Evolutionary conservation across 371 early-diverging fungal species (phyloP), one percentile per base, ranked within the genome.

Genomic region (Apophysomyces variabilis): DNA sequence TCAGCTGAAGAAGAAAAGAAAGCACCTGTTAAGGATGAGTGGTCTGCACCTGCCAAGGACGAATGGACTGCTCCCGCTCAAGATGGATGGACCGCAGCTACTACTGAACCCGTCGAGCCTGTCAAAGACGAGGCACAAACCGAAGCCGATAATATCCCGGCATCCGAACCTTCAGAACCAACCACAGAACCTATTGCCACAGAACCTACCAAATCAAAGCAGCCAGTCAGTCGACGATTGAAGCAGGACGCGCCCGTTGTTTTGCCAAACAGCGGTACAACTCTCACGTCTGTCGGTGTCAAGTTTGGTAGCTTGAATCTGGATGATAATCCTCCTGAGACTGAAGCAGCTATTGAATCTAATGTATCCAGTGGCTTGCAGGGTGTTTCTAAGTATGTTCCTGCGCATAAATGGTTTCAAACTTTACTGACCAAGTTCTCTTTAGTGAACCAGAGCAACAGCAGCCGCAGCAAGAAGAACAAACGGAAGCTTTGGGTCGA

Each of bases 191-290:
- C 54, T 21, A 21, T 26, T 16, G 54, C 21, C 21, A 50, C 54
- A 9, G 54, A 50, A 50, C 37, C 68, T 44, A 39, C 65, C 38
- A 60, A 65, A 13, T 36, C 50, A 38, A 68, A 68, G 57, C 44
- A 65, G 13, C 56, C 82, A 8, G 65, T 56, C 16, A 62, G 60
- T 36, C 88, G 80, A 68, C 85, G 82, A 65, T 85, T 93, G 68
- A 89, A 92, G 69, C 95, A 95, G 76, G 94, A 94, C 68, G 90
- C 89, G 7, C 87, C 95, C 37, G 95, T 96, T 26, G 93, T 94
- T 13, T 92, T 95, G 89, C 95, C 95, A 5, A 80, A 79, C 37
- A 85, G 85, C 45, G 79, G 82, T 36, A 72, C 89, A n/a, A 74
- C 84, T 18, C 71, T 92, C 9, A 86, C 88, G 57, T 77, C 89